Evolutionary conservation across 352 stramenopile species (phyloP), one percentile per base, ranked within the genome.

Genomic region (Pythium pectinolyticum): DNA sequence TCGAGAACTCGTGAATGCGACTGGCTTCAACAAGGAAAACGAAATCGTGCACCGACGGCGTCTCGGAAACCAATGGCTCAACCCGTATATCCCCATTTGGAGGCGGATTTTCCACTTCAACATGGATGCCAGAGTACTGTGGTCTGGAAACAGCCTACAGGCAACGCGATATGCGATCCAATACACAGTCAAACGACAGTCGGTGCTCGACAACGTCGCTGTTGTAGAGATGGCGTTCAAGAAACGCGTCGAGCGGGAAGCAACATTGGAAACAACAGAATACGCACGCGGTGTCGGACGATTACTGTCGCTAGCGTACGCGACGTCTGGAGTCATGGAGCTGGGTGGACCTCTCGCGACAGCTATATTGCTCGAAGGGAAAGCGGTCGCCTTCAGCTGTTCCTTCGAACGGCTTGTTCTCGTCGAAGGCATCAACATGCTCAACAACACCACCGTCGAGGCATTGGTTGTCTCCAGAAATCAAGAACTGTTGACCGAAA

Each of bases 71-170:
- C 66, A 69, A 28, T 73, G 60, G 66, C 35, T 69, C 3, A 73
- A 73, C 19, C 25, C 49, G 19, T 68, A 60, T 24, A 45, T 69
- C 12, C 47, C 48, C 8, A 2, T 63, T 0, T 72, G 60, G 66
- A 39, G 66, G 11, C n/a, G 60, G 15, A 24, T 73, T 20, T 49
- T 73, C 9, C 66, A 69, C 19, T 73, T 73, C 57, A 73, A 73
- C 45, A 73, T 74, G 67, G 61, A 70, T 28, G 45, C 61, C 8
- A n/a, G 57, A n/a, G n/a, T 67, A n/a, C 40, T 67, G 1, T 63
- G 54, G 59, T 60, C 34, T 10, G 60, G 55, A 17, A 11, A 66
- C 0, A 53, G 45, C 22, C 47, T 74, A 12, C 57, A 70, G 22
- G 67, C 48, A 15, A 34, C 39, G 5, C 10, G 48, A 28, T 74